Evolutionary conservation across 2,329 filamentous ascomycete species (phyloP), one percentile per base, ranked within the genome.

Genomic region (Aspergillus oerlinghausenensis): DNA sequence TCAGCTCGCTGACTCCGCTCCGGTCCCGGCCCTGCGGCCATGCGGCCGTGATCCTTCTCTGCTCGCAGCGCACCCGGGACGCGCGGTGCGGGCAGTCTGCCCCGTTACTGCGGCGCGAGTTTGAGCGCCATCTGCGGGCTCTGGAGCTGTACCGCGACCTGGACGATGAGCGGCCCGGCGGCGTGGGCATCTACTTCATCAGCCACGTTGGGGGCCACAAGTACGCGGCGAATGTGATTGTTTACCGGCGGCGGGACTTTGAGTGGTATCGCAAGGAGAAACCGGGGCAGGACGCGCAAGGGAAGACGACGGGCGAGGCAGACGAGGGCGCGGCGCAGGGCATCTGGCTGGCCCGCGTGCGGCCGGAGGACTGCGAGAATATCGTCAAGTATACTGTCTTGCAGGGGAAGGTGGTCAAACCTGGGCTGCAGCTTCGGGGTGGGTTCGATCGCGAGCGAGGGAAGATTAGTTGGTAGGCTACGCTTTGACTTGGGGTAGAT

Each of bases 141-240:
- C 79, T 96, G 11, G 92, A 92, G 0, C 77, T 99, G 21, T 92
- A 88, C 73, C 86, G 94, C 29, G 93, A 97, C 70, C 77, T 94
- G 49, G 86, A 95, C 69, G 94, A 99, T 71, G 87, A 92, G 72
- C 79, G 94, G 56, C 91, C 92, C 0, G 93, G 93, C 10, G 94
- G 94, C 11, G 93, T 97, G 5, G 93, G 91, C 0, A 90, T 99
- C 62, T 96, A 96, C 77, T 97, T 97, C 71, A 95, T 97, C 69
- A 93, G 87, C 64, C 94, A 99, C 70, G 92, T 97, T 2, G 94
- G 94, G 28, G 94, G 94, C 0, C 94, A 99, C 79, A 97, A 97
- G 78, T 97, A 96, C 76, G 87, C 88, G 49, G 94, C 94, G 28
- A 99, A 99, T 67, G 85, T 97, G 65, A 89, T 99, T 79, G 81